Conservation (phyloP, 1,284 basidiomycete genomes). For the Cutaneotrichosporon arboriforme region DNA sequence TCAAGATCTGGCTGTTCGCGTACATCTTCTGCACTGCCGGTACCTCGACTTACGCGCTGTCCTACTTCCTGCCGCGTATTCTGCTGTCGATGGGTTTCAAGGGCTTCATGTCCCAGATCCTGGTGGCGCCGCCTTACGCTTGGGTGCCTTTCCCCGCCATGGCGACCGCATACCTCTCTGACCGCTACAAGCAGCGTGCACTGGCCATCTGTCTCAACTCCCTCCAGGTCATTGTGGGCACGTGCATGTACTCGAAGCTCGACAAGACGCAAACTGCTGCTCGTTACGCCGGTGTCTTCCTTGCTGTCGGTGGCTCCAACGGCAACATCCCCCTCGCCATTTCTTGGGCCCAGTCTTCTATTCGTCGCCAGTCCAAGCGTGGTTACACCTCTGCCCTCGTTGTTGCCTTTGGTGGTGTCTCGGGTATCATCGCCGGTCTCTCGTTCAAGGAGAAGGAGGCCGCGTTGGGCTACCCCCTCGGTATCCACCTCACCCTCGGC, state of each 20-base stretch:
- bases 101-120: conserved; percentile 31
- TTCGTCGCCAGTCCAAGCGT: conserved; percentile 47
- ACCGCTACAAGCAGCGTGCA: conserved; percentile 26
- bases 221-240: conserved; percentile 11
- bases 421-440: conserved; percentile 48
- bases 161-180: conserved; percentile 38
- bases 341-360: conserved; percentile 46
- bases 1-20: conserved; percentile 50
- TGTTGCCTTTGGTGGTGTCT: conserved; percentile 48
- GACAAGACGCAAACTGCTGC: not conserved
- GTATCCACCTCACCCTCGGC: conserved; percentile 8
- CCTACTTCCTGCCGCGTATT: conserved; percentile 49
- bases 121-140: conserved; percentile 48
- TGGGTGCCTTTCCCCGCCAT: conserved; percentile 42
- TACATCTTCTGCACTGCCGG: conserved; percentile 36
- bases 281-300: conserved; percentile 39
- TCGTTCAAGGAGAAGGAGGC: conserved; percentile 30
- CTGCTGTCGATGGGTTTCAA: conserved; percentile 46
- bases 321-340: conserved; percentile 38
- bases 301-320: conserved; percentile 43
- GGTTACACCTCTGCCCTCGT: conserved; percentile 43
- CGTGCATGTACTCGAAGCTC: conserved; percentile 17
- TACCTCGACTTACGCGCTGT: conserved; percentile 21
- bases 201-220: conserved; percentile 13
- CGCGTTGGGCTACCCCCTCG: conserved; percentile 24